These are phyloP conservation scores for Phaffia tasmanica DNA, from an alignment of 768 basidiomycete species.

Conservation along the genomic window DNA sequence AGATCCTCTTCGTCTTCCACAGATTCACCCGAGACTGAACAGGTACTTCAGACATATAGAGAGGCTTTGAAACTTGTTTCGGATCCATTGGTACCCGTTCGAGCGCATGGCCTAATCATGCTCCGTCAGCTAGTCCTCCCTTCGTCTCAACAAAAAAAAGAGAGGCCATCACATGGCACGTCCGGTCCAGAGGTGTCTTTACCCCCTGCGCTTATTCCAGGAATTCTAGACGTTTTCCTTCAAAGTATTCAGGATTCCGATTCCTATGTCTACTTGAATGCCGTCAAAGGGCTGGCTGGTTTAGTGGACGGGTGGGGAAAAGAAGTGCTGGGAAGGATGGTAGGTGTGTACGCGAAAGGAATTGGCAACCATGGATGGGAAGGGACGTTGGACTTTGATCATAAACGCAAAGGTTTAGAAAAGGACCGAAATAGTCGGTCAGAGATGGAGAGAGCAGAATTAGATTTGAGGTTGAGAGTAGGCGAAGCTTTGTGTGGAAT, in stretches of 20 bases:
- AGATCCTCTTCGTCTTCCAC: constrained; percentile 26
- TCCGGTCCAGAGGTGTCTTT: constrained; percentile 11
- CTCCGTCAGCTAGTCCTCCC: constrained; percentile 63
- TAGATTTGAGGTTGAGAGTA: constrained; percentile 62
- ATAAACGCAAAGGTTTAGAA: constrained; percentile 41
- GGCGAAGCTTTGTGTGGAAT: constrained; percentile 78
- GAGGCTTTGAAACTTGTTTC: constrained; percentile 76
- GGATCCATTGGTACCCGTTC: constrained; percentile 84
- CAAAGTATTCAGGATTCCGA: constrained; percentile 80
- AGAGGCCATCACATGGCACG: constrained; percentile 27
- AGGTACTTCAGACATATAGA: constrained; percentile 57
- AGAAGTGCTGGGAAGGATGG: constrained; percentile 56
- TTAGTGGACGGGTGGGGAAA: constrained; percentile 69
- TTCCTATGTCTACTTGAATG: constrained; percentile 88
- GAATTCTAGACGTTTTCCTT: constrained; percentile 76
- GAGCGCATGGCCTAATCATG: constrained; percentile 78
- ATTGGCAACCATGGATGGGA: constrained; percentile 37
- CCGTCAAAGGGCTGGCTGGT: constrained; percentile 75
- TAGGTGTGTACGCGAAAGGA: constrained; percentile 49
- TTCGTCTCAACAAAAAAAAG: constrained; percentile 27
- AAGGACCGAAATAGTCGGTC: constrained; percentile 40
- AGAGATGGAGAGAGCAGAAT: constrained; percentile 42
- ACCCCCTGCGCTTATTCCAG: constrained; percentile 55
- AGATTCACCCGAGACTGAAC: neutral
- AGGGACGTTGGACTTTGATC: constrained; percentile 37